phyloP scores from a whole-genome alignment of 345 rosid species.

The Populus tremula region DNA sequence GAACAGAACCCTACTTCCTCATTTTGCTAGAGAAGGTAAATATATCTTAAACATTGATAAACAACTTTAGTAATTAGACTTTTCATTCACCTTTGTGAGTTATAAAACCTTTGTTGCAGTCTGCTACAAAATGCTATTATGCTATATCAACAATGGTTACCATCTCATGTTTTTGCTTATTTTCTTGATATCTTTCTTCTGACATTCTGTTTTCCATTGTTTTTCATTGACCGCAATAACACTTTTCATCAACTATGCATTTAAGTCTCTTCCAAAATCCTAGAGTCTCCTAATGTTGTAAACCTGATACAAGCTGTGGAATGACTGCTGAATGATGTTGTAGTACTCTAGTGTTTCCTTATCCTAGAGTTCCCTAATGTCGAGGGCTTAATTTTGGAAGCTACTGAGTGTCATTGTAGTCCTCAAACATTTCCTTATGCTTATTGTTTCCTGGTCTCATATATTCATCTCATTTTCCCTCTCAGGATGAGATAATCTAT shows the following conservation, averaged over 20 bases:
- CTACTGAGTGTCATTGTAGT: too few species aligned
- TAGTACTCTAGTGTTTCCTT: too few species aligned
- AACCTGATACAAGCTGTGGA: too few species aligned
- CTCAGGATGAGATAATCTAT: constrained; percentile 81
- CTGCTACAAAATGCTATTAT: not conserved
- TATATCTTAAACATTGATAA: too few species aligned
- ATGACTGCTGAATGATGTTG: too few species aligned
- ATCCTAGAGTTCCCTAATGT: too few species aligned
- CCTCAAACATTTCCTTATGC: not conserved
- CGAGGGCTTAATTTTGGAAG: too few species aligned
- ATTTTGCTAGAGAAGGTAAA: too few species aligned
- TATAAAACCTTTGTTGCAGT: not conserved
- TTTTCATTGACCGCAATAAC: too few species aligned
- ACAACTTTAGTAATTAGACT: not conserved
- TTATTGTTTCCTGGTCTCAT: not conserved
- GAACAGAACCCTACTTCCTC: too few species aligned
- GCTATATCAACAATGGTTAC: not conserved
- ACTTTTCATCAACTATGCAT: not conserved
- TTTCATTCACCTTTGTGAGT: not conserved
- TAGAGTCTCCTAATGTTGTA: too few species aligned
- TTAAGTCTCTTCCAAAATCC: not conserved
- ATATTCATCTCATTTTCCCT: constrained; percentile 1
- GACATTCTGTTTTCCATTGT: not conserved
- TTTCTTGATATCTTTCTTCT: not conserved
- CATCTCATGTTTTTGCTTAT: not conserved